Percentiles rank a stretch among this genome's conserved stretches.
Evolutionary conservation across 805 yeast genomes (phyloP).

Genomic region (Candida maltosa): DNA sequence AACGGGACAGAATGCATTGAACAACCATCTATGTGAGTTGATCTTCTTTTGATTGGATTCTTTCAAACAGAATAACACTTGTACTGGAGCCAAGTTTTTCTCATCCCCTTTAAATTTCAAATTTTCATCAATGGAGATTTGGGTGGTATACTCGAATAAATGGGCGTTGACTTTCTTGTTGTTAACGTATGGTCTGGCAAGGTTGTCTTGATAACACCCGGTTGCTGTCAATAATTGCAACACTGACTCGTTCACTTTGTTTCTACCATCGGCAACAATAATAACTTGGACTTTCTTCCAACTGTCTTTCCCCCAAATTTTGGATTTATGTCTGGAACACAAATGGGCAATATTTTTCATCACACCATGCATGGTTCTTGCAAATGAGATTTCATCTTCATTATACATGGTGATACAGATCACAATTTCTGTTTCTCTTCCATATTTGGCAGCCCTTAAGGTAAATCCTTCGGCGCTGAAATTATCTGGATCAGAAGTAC

Average conservation of each 20-base stretch:
- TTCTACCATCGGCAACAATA: constrained; percentile 92
- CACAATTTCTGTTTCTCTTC: constrained; percentile 88
- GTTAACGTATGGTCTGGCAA: constrained; percentile 92
- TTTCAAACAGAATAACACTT: constrained; percentile 85
- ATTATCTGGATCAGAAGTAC: constrained; percentile 89
- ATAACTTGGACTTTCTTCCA: constrained; percentile 96
- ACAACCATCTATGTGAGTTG: constrained; percentile 96
- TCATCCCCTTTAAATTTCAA: constrained; percentile 88
- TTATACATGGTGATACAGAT: constrained; percentile 97
- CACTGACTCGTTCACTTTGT: constrained; percentile 80
- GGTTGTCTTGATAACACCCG: constrained; percentile 96
- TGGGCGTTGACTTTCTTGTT: constrained; percentile 91
- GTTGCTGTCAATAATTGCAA: constrained; percentile 87
- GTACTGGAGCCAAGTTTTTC: constrained; percentile 91
- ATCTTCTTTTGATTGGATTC: constrained; percentile 91
- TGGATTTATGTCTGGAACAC: constrained; percentile 73
- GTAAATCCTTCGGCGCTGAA: constrained; percentile 79
- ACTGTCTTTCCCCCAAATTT: constrained; percentile 93
- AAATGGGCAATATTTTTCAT: constrained; percentile 89
- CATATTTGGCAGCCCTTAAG: constrained; percentile 78
- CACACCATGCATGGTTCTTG: constrained; percentile 92
- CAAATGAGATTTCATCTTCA: constrained; percentile 85
- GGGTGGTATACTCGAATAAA: constrained; percentile 93
- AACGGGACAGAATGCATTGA: constrained; percentile 90
- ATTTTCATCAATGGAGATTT: constrained; percentile 85